Conservation (phyloP, 2,329 filamentous ascomycete species). For the Xylaria sp. region DNA sequence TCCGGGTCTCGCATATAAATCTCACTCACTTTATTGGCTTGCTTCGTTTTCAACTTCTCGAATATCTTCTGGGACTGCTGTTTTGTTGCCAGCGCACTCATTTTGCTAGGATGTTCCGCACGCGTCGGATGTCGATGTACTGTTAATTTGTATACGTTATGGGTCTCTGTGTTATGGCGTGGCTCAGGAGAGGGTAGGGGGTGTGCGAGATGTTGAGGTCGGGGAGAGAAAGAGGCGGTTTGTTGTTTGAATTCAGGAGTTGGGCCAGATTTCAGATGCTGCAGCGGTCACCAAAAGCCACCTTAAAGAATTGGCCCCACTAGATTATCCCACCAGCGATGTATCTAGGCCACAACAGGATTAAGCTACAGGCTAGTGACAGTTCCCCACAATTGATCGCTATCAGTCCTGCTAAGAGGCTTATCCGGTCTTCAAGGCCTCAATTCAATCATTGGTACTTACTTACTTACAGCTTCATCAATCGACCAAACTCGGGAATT, state of each 20-base stretch:
- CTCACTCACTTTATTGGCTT: constrained; percentile 85
- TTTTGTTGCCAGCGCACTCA: constrained; percentile 83
- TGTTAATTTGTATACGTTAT: not conserved
- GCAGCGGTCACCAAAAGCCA: constrained; percentile 41
- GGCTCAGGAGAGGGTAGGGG: not conserved
- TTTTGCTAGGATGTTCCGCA: constrained; percentile 54
- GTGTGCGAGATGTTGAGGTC: constrained; percentile 21
- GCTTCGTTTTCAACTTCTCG: constrained; percentile 94
- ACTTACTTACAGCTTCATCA: constrained; percentile 7
- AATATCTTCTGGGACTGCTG: constrained; percentile 97
- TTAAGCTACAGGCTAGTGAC: constrained; percentile 26
- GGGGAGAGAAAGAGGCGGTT: constrained; percentile 21
- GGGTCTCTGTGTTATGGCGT: not conserved
- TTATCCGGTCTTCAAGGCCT: constrained; percentile 38
- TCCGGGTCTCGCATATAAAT: constrained; percentile 13
- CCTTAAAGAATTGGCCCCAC: constrained; percentile 40
- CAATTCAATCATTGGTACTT: constrained; percentile 8
- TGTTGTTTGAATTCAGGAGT: constrained; percentile 45
- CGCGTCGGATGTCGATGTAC: not conserved
- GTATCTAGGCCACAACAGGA: constrained; percentile 34
- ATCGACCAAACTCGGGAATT: not conserved
- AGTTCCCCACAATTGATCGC: constrained; percentile 40
- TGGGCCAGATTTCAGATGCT: constrained; percentile 50
- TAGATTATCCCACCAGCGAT: constrained; percentile 29
- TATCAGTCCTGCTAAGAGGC: constrained; percentile 13